Evolutionary conservation across 371 early-diverging fungal species (phyloP), one percentile per base, ranked within the genome.

Genomic region (Mortierella sp.): DNA sequence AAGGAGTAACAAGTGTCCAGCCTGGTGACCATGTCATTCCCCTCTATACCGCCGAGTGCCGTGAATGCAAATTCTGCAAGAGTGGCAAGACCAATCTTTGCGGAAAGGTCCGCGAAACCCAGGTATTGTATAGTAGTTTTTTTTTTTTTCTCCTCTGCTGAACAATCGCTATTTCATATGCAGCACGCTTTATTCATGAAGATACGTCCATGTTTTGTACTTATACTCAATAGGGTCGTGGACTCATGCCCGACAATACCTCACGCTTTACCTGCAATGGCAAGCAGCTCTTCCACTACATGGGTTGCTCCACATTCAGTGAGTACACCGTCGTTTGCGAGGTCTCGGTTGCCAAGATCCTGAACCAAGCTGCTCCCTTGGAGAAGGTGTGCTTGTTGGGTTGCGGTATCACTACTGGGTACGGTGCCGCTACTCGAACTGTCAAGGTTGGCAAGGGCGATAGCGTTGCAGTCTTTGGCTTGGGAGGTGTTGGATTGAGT

Each of bases 51-150:
- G 93, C 94, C 38, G 94, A 96, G 82, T 98, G 98, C 84, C 81
- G 88, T 42, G 79, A 92, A 67, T 98, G 98, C 91, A 96, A 96
- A 82, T 96, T 96, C 85, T 98, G 98, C 84, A 93, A 82, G 59
- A 91, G 92, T 66, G 94, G 93, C 59, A 97, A 97, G 84, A 97
- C 98, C 56, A 98, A 98, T 80, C 87, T 98, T 21, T 98, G 98
- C 84, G 90, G 93, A 41, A 83, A 91, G 41, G 91, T 98, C 30
- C 86, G 97, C 58, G 90, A 88, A 49, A 97, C 97, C 55, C 97
- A 97, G 83, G 88, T 84, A 83, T 57, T 10, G 10, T 10, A 34
- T 7, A 34, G n/a, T n/a, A n/a, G n/a, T n/a, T n/a, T n/a, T n/a
- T n/a, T n/a, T n/a, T n/a, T n/a, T n/a, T n/a, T n/a, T n/a, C n/a